These are phyloP conservation scores for Aurantiochytrium sp. DNA, from an alignment of 108 stramenopile species.

Conservation along the genomic window DNA sequence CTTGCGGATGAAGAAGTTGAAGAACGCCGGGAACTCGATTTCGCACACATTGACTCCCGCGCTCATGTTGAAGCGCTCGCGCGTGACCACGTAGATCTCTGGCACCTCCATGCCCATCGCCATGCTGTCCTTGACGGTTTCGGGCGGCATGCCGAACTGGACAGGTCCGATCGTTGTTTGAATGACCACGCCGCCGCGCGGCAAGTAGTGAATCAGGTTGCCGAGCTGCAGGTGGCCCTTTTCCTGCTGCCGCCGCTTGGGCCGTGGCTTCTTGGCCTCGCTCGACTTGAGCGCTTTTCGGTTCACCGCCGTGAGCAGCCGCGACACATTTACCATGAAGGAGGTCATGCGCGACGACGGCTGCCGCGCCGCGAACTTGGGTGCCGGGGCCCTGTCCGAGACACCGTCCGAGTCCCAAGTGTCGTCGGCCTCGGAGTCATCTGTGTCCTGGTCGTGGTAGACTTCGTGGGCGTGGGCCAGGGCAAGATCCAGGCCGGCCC, in stretches of 20 bases:
- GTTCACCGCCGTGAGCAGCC: neutral
- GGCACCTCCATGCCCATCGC: slow-evolving; percentile 37
- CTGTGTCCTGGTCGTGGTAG: too few relatives aligned
- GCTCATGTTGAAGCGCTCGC: slow-evolving; percentile 30
- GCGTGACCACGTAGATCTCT: slow-evolving; percentile 37
- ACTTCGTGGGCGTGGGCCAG: too few relatives aligned
- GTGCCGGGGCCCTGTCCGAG: too few relatives aligned
- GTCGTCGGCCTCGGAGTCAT: too few relatives aligned
- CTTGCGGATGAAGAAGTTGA: slow-evolving; percentile 28
- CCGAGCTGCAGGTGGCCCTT: neutral
- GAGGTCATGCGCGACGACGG: neutral
- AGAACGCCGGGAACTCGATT: slow-evolving; percentile 47
- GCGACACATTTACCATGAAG: neutral
- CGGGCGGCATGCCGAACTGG: slow-evolving; percentile 45
- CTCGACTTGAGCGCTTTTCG: neutral
- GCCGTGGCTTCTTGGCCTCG: neutral
- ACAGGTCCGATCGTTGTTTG: slow-evolving; percentile 32
- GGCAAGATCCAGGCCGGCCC: too few relatives aligned
- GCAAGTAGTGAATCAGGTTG: slow-evolving; percentile 29
- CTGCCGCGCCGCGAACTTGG: too few relatives aligned
- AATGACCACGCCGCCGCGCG: slow-evolving; percentile 39
- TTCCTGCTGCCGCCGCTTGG: neutral
- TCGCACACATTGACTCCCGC: slow-evolving; percentile 42
- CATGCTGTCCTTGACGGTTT: slow-evolving; percentile 46
- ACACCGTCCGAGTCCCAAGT: too few relatives aligned